Evolutionary conservation across 1,284 basidiomycete genomes (phyloP).

Genomic region (Pyrrhoderma lamaoense): DNA sequence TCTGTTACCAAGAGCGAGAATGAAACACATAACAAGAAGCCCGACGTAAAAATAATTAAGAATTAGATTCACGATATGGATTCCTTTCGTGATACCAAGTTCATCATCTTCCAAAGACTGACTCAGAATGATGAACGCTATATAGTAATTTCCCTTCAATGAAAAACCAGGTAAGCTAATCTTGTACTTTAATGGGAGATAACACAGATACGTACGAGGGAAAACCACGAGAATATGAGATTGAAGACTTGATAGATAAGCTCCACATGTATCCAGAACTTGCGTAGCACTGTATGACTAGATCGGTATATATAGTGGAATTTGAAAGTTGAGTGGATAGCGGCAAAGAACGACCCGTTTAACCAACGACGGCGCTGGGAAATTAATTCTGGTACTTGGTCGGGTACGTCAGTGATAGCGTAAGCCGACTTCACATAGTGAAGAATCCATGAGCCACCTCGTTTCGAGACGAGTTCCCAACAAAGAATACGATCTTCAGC

Average conservation of each 20-base stretch:
- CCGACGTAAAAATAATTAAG: constrained; percentile 86
- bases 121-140: constrained; percentile 77
- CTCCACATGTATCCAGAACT: constrained; percentile 93
- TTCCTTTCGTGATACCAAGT: constrained; percentile 46
- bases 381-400: constrained; percentile 84
- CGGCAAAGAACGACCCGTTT: constrained; percentile 96
- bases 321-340: constrained; percentile 82
- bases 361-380: constrained; percentile 93
- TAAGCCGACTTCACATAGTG: constrained; percentile 94
- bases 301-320: constrained; percentile 92
- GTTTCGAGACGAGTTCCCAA: constrained; percentile 91
- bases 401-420: constrained; percentile 88
- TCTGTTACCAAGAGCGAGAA: constrained; percentile 86
- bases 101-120: constrained; percentile 58
- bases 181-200: no score
- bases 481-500: constrained; percentile 90
- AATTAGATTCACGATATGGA: constrained; percentile 69
- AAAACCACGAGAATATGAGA: constrained; percentile 89
- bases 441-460: constrained; percentile 79
- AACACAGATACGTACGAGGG: constrained; percentile 55
- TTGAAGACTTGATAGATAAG: constrained; percentile 88
- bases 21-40: constrained; percentile 82
- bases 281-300: constrained; percentile 75
- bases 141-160: constrained; percentile 91
- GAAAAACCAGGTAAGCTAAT: no score